phyloP scores from a whole-genome alignment of 768 basidiomycete species.

The Calocybe gangraenosa region DNA sequence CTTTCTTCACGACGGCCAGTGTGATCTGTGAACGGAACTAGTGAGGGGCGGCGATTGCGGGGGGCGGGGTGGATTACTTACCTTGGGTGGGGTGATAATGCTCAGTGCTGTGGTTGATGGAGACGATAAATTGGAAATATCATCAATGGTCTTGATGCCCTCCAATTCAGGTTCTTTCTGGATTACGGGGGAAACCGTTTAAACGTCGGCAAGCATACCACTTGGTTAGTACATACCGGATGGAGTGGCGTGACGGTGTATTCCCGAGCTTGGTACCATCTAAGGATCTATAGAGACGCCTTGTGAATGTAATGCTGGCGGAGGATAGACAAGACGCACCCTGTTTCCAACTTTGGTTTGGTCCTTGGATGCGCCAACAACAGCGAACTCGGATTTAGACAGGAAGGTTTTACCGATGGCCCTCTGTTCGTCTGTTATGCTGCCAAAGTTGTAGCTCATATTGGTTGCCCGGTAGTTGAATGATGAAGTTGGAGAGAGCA shows the following conservation, averaged over 20 bases:
- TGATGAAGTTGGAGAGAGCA: slow-evolving; percentile 1
- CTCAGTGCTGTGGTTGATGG: slow-evolving; percentile 71
- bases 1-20: slow-evolving; percentile 59
- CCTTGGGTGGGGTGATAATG: slow-evolving; percentile 76
- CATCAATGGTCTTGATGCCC: slow-evolving; percentile 51
- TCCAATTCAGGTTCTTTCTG: slow-evolving; percentile 73
- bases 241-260: slow-evolving; percentile 70
- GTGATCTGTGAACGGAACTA: slow-evolving; percentile 49
- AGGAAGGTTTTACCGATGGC: slow-evolving; percentile 56
- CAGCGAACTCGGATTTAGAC: slow-evolving; percentile 61
- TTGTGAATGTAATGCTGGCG: not conserved
- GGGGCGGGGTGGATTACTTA: slow-evolving; percentile 20
- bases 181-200: not conserved
- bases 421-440: slow-evolving; percentile 15
- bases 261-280: slow-evolving; percentile 66
- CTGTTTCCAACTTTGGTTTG: slow-evolving; percentile 76
- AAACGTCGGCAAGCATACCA: not conserved
- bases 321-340: slow-evolving; percentile 27
- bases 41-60: not conserved
- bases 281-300: slow-evolving; percentile 55
- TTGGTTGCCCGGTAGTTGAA: slow-evolving; percentile 12
- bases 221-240: slow-evolving; percentile 43
- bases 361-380: slow-evolving; percentile 82
- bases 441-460: slow-evolving; percentile 14
- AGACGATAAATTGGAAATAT: slow-evolving; percentile 51